Base-by-base conservation (phyloP, 192 early-diverging fungal genomes). In the Coemansia sp. region DNA sequence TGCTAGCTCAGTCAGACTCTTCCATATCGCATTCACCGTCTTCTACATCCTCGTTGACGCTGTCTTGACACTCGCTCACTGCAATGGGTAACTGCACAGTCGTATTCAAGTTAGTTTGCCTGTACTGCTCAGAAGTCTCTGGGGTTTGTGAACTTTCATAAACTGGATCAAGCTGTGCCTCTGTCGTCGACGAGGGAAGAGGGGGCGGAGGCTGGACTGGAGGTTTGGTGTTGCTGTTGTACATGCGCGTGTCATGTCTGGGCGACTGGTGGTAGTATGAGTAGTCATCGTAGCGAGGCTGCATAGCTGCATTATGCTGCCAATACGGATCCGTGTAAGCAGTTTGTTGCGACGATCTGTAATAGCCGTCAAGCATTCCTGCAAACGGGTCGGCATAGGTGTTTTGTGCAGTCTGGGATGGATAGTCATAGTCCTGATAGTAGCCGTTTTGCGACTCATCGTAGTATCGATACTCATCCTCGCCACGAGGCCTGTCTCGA, bases 21-120 rank as follows among this genome's bases (percentile, higher is more conserved):
- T 73, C 71, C 80, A 82, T 82, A 17, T 82, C 75, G 50, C 75
- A 77, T n/a, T 82, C 80, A 37, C 80, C 80, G 17, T 82, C 80
- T 57, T 82, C 80, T 2, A 75, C 28, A 4, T 77, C 72, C 38
- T 47, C 62, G n/a, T 62, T 60, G 17, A 17, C 58, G 8, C 50
- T 57, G 14, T 8, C 65, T 8, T 59, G 30, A 17, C 4, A 16
- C 16, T 71, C 32, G 49, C 16, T 58, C 7, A 14, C 50, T 3
- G 1, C 44, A n/a, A 7, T 66, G 11, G 44, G 26, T 3, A 11
- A n/a, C 52, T 30, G 52, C 23, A 28, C 23, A 28, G 50, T 4
- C 23, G 13, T 53, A 28, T 23, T 28, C 6, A 14, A 46, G 37
- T 9, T 42, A 47, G 0, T 28, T 38, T 13, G 37, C 21, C 2